Evolutionary conservation across 139 green algal species (phyloP).

Genomic region (Tetraselmis striata): DNA sequence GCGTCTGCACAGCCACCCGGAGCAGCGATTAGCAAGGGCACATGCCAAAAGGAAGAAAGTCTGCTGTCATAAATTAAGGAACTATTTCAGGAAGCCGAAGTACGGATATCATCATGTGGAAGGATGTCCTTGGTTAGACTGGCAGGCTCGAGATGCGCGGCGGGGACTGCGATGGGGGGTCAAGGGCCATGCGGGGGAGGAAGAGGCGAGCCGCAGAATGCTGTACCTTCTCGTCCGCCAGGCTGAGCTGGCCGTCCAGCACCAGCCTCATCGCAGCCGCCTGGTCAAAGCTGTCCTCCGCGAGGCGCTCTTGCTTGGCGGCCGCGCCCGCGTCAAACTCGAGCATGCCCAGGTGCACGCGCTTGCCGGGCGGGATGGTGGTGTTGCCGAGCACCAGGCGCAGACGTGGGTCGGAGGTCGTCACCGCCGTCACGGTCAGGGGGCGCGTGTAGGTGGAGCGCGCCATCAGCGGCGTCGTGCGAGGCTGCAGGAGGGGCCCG

Average conservation of each 20-base stretch:
- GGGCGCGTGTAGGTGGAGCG: not conserved
- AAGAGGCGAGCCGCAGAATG: too few species aligned
- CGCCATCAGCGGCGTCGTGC: not conserved
- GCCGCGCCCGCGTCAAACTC: not conserved
- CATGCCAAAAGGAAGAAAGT: too few species aligned
- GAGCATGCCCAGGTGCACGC: not conserved
- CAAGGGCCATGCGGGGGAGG: too few species aligned
- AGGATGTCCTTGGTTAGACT: too few species aligned
- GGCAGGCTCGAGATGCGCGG: too few species aligned
- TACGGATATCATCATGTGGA: too few species aligned
- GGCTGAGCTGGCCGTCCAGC: not conserved
- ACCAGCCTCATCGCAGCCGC: not conserved
- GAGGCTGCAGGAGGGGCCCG: too few species aligned
- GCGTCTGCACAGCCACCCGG: too few species aligned
- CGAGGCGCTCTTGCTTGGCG: not conserved
- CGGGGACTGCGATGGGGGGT: too few species aligned
- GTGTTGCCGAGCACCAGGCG: not conserved
- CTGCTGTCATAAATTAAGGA: too few species aligned
- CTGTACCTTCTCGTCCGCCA: not conserved
- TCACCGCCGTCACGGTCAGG: not conserved
- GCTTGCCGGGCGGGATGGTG: not conserved
- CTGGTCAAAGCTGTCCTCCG: not conserved
- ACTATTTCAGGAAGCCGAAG: too few species aligned
- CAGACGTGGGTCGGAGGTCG: not conserved
- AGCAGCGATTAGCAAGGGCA: too few species aligned